These are phyloP conservation scores for Ceratocystis albifundus DNA, from an alignment of 2,329 filamentous ascomycete genomes.

Conservation along the genomic window DNA sequence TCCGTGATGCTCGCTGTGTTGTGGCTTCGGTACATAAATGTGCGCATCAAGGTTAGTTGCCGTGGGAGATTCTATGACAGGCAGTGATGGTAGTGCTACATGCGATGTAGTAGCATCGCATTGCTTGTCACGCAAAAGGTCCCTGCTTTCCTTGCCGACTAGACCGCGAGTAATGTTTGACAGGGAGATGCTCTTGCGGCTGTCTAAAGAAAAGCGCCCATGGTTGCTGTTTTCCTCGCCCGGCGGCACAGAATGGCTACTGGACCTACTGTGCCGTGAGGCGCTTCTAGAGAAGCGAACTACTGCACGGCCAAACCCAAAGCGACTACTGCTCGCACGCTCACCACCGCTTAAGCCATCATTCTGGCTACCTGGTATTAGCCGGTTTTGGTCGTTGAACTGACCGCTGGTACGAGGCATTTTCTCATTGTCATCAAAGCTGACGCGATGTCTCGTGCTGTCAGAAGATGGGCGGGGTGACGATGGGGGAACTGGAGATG, in stretches of 20 bases:
- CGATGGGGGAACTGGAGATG: background rate
- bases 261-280: constrained; percentile 22
- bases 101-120: background rate
- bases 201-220: constrained; percentile 15
- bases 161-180: constrained; percentile 19
- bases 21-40: background rate
- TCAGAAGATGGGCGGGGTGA: constrained; percentile 19
- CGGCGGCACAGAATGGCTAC: constrained; percentile 17
- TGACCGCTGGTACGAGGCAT: constrained; percentile 14
- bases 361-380: constrained; percentile 8
- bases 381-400: constrained; percentile 4
- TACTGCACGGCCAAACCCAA: constrained; percentile 19
- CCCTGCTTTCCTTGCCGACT: constrained; percentile 17
- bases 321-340: constrained; percentile 10
- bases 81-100: background rate
- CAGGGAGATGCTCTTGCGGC: constrained; percentile 22
- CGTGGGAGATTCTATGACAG: constrained; percentile 9
- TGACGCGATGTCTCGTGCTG: constrained; percentile 11
- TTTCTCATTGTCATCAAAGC: constrained; percentile 16
- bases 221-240: constrained; percentile 1
- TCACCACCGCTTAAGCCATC: background rate
- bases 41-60: background rate
- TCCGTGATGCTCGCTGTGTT: background rate
- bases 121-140: constrained; percentile 15
- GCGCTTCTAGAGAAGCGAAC: constrained; percentile 22